These are phyloP conservation scores for Phytopythium chamaehyphon DNA, from an alignment of 352 stramenopile genomes.

Conservation along the genomic window DNA sequence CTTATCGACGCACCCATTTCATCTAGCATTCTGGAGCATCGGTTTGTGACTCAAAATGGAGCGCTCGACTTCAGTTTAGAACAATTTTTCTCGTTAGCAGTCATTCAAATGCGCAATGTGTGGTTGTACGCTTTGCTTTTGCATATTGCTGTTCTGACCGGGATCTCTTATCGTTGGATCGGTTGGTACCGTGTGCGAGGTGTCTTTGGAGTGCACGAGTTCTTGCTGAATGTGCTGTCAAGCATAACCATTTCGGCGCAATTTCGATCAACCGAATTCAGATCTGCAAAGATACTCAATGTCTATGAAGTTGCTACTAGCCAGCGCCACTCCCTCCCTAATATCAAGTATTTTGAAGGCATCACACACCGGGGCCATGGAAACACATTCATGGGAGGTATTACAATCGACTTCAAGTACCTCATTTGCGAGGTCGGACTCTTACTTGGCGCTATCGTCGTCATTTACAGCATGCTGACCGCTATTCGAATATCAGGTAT, in stretches of 20 bases:
- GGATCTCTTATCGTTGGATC: slow-evolving; percentile 18
- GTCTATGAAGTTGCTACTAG: slow-evolving; percentile 2
- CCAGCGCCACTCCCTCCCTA: not conserved
- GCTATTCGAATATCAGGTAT: not conserved
- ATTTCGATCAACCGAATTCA: slow-evolving; percentile 22
- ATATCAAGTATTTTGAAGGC: slow-evolving; percentile 9
- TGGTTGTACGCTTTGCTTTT: slow-evolving; percentile 33
- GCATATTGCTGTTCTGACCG: slow-evolving; percentile 16
- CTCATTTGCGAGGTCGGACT: slow-evolving; percentile 17
- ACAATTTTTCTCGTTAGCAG: slow-evolving; percentile 24
- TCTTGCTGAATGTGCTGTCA: slow-evolving; percentile 30
- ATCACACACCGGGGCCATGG: slow-evolving; percentile 14
- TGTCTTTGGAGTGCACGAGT: slow-evolving; percentile 22
- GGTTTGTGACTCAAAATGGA: slow-evolving; percentile 29
- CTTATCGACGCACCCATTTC: slow-evolving; percentile 37
- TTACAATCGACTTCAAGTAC: slow-evolving; percentile 32
- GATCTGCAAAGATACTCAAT: slow-evolving; percentile 11
- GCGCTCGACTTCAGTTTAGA: slow-evolving; percentile 20
- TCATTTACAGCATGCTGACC: not conserved
- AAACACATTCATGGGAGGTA: slow-evolving; percentile 15
- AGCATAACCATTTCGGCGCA: slow-evolving; percentile 28
- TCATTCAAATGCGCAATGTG: slow-evolving; percentile 42
- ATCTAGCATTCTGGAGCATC: slow-evolving; percentile 27
- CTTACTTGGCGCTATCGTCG: not conserved
- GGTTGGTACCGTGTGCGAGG: slow-evolving; percentile 5